phyloP scores from a whole-genome alignment of 2,329 filamentous ascomycete genomes.

The Clonostachys byssicola region DNA sequence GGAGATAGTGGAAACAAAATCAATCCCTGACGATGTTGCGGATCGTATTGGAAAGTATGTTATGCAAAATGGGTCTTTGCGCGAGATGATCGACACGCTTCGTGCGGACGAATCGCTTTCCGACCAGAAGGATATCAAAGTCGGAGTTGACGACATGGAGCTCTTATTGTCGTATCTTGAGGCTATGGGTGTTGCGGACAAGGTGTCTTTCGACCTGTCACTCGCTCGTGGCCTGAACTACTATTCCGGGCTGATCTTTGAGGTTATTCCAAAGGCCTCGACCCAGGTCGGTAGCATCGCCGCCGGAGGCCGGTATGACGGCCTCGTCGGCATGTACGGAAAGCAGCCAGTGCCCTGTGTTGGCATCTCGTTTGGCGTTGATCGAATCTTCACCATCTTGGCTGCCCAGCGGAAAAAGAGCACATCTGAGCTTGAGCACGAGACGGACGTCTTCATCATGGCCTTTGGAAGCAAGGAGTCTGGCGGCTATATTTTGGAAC shows the following conservation, averaged over 20 bases:
- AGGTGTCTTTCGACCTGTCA: conserved; percentile 83
- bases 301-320: conserved; percentile 87
- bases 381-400: conserved; percentile 90
- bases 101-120: conserved; percentile 62
- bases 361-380: conserved; percentile 83
- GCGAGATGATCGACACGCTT: conserved; percentile 69
- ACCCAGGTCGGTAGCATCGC: conserved; percentile 78
- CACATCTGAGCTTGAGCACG: conserved; percentile 55
- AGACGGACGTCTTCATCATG: conserved; percentile 89
- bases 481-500: conserved; percentile 45
- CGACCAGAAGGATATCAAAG: conserved; percentile 70
- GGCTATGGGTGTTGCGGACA: conserved; percentile 66
- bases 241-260: conserved; percentile 87
- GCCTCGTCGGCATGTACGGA: conserved; percentile 91
- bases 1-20: conserved; percentile 86
- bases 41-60: conserved; percentile 87
- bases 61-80: conserved; percentile 61
- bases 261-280: conserved; percentile 52
- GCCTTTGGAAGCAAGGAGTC: conserved; percentile 72
- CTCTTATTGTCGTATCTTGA: conserved; percentile 79
- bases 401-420: conserved; percentile 67
- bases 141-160: conserved; percentile 76
- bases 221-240: conserved; percentile 87
- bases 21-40: conserved; percentile 69
- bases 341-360: conserved; percentile 70